Conservation (phyloP, 306 rosid species). For the Pterocarpus santalinus region DNA sequence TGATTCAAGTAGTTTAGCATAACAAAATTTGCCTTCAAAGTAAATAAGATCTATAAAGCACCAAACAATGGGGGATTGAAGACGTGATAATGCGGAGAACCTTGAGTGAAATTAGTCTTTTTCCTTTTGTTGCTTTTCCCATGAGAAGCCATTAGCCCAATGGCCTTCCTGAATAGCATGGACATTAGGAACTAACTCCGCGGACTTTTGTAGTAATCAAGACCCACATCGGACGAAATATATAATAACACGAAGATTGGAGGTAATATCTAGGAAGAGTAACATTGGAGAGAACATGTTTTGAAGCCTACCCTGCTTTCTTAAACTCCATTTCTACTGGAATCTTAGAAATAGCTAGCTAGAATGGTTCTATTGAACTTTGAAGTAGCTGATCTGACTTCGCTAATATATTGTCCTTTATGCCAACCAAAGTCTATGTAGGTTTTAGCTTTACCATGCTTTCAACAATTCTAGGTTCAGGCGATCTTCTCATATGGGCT, state of each 20-base stretch:
- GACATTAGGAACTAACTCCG: constrained; percentile 29
- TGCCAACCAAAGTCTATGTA: constrained; percentile 39
- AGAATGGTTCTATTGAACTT: constrained; percentile 21
- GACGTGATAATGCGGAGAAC: no score
- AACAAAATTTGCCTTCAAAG: no score
- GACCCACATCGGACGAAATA: constrained; percentile 35
- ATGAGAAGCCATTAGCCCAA: constrained; percentile 36
- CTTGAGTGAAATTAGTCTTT: not conserved
- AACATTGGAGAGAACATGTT: constrained; percentile 42
- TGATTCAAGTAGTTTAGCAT: no score
- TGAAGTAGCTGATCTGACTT: constrained; percentile 32
- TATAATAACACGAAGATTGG: constrained; percentile 16
- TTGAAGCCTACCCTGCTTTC: constrained; percentile 37
- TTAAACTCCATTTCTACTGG: constrained; percentile 4
- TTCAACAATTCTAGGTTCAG: constrained; percentile 46
- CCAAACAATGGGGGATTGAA: no score
- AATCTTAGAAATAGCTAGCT: constrained; percentile 4
- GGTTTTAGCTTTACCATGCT: constrained; percentile 27
- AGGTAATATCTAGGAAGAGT: constrained; percentile 42
- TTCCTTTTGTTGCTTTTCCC: constrained; percentile 30
- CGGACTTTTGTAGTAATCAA: constrained; percentile 30
- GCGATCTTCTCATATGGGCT: not conserved
- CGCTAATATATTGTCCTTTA: not conserved
- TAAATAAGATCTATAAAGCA: no score
- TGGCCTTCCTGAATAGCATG: constrained; percentile 44